Conservation (phyloP, 2,329 filamentous ascomycete species). For the Alternaria hordeiaustralica region DNA sequence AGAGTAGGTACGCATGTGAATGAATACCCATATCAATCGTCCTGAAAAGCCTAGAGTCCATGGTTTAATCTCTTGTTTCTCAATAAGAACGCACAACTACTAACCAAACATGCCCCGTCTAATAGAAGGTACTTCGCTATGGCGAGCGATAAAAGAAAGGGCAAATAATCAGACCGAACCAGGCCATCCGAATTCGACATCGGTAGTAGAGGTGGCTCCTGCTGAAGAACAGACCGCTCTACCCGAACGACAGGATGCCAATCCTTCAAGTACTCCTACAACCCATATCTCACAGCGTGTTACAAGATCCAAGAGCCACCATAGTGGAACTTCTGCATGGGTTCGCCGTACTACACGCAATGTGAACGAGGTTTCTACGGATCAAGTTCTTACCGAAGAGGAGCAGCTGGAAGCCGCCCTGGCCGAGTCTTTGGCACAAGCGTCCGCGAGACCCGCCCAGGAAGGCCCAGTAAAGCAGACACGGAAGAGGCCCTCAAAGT, state of each 20-base stretch:
- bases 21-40: not conserved
- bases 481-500: not conserved
- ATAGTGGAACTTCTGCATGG: not conserved
- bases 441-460: not conserved
- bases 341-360: not conserved
- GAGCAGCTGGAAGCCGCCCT: not conserved
- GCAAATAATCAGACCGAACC: not conserved
- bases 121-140: not conserved
- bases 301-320: not conserved
- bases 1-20: not conserved
- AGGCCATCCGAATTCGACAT: not conserved
- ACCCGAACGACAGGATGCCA: not conserved
- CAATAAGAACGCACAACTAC: not conserved
- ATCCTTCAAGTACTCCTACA: not conserved
- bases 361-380: not conserved
- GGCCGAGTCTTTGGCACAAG: not conserved
- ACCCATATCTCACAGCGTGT: not conserved
- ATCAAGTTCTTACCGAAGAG: not conserved
- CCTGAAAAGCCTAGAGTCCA: not conserved
- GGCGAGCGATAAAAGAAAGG: not conserved
- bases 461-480: not conserved
- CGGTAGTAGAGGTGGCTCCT: not conserved
- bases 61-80: not conserved
- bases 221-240: rapidly evolving
- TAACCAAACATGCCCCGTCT: not conserved